These are phyloP conservation scores for Urostyla sp. DNA, from an alignment of 73 alveolate species.

Conservation along the genomic window DNA sequence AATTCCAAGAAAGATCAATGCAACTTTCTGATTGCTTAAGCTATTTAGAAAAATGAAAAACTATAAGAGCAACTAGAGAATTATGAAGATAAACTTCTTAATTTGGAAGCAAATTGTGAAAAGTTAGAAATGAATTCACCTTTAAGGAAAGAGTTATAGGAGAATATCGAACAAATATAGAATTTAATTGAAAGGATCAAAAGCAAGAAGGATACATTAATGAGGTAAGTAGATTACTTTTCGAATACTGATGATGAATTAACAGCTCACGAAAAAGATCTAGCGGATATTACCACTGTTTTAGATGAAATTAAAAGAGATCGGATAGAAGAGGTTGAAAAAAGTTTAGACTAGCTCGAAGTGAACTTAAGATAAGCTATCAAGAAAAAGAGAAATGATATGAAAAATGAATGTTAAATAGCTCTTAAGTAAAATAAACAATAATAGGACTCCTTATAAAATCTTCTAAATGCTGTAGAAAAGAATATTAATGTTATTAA, in stretches of 20 bases:
- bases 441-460: background rate
- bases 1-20: background rate
- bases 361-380: background rate
- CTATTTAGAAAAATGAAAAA: background rate
- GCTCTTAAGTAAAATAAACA: background rate
- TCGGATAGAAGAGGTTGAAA: background rate
- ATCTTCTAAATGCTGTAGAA: background rate
- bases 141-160: background rate
- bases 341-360: background rate
- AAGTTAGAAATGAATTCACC: background rate
- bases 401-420: background rate
- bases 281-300: background rate
- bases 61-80: background rate
- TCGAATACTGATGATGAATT: background rate
- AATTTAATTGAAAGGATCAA: background rate
- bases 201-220: background rate
- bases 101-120: background rate
- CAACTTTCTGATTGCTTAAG: background rate
- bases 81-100: background rate
- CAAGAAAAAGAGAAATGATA: slow-evolving; percentile 2
- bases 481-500: background rate
- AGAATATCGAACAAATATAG: background rate
- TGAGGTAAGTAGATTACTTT: no score
- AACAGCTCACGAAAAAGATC: background rate
- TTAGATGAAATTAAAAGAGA: background rate